A percentile compares a stretch with the other conserved stretches of the same genome.
These are phyloP conservation scores for Scheffersomyces titani DNA, from an alignment of 1,139 yeast species.

Conservation along the genomic window DNA sequence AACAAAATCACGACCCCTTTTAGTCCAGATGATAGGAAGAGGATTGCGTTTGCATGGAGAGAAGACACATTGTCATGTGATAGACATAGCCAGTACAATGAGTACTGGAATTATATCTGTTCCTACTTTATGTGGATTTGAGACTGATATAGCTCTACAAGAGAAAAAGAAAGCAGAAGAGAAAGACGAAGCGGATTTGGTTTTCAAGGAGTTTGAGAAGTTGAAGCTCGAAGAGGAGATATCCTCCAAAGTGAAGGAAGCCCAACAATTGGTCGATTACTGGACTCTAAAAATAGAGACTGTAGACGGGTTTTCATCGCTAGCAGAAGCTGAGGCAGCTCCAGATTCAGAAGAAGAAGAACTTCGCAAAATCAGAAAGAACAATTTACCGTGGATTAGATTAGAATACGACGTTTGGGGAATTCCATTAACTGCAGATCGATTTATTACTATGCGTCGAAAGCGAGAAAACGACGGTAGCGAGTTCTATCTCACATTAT, in stretches of 20 bases:
- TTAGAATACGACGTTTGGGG: constrained; percentile 34
- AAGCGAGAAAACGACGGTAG: neutral
- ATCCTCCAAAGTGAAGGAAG: neutral
- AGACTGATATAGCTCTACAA: constrained; percentile 15
- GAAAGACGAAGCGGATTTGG: constrained; percentile 5
- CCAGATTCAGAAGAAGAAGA: neutral
- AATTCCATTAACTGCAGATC: neutral
- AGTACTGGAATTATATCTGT: constrained; percentile 60
- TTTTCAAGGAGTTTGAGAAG: neutral
- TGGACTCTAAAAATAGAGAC: neutral
- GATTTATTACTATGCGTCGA: neutral
- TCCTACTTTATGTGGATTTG: constrained; percentile 54
- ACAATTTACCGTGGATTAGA: constrained; percentile 24
- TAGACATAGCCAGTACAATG: constrained; percentile 72
- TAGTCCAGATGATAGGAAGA: constrained; percentile 90
- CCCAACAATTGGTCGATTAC: neutral
- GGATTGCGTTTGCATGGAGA: constrained; percentile 69
- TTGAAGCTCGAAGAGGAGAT: neutral
- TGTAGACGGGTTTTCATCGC: neutral
- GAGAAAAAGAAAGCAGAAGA: constrained; percentile 19
- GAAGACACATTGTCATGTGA: constrained; percentile 69
- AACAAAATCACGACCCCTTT: constrained; percentile 68
- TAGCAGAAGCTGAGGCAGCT: neutral
- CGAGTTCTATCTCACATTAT: neutral
- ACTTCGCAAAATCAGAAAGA: constrained; percentile 7